phyloP scores from a whole-genome alignment of 2,329 filamentous ascomycete species.

The Pseudogymnoascus sp. region DNA sequence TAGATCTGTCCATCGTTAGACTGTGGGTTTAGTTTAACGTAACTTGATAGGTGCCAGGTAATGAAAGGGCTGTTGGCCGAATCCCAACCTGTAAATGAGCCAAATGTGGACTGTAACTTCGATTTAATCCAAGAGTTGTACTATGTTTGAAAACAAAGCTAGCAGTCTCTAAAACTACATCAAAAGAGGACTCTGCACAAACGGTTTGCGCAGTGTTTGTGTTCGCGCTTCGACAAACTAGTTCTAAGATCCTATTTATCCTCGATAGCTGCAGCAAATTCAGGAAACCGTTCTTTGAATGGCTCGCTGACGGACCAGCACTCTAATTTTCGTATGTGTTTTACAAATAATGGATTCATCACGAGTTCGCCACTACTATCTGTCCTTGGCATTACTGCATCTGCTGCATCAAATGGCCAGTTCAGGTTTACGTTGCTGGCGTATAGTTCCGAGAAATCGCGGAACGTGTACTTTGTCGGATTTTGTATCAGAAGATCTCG shows the following conservation, averaged over 20 bases:
- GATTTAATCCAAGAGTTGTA: not conserved
- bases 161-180: not conserved
- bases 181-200: not conserved
- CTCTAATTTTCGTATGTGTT: slow-evolving; percentile 3
- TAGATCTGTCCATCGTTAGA: not conserved
- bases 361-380: not conserved
- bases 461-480: slow-evolving; percentile 10
- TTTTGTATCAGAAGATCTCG: slow-evolving; percentile 11
- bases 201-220: not conserved
- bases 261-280: slow-evolving; percentile 7
- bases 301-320: slow-evolving; percentile 9
- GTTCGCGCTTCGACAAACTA: not conserved
- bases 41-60: not conserved
- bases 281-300: slow-evolving; percentile 10
- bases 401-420: slow-evolving; percentile 6
- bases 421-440: slow-evolving; percentile 1
- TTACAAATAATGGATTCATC: slow-evolving; percentile 10
- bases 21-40: not conserved
- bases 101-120: not conserved
- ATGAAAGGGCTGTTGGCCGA: not conserved
- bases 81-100: not conserved
- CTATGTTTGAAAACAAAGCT: not conserved
- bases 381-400: slow-evolving; percentile 7
- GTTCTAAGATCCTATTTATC: not conserved
- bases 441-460: slow-evolving; percentile 10